Evolutionary conservation across 176 grass and related monocot genomes (phyloP).

Genomic region (Zoysia pacifica): DNA sequence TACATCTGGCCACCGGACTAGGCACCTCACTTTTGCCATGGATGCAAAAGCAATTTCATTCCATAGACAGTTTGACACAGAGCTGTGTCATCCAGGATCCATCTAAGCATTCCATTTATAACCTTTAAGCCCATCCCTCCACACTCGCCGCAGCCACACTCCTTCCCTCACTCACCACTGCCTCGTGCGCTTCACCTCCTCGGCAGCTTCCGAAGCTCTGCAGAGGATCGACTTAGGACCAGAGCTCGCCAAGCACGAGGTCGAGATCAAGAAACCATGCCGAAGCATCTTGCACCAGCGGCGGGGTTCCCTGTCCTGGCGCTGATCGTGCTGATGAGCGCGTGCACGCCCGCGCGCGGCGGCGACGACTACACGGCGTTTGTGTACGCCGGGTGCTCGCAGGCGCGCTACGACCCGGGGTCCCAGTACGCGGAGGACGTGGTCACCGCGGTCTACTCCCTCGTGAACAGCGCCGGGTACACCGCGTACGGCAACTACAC

Average conservation of each 20-base stretch:
- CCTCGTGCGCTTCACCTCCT: background rate
- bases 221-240: background rate
- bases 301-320: background rate
- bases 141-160: constrained; percentile 15
- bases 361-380: constrained; percentile 68
- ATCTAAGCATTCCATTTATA: constrained; percentile 19
- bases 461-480: constrained; percentile 47
- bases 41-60: background rate
- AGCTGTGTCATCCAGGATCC: background rate
- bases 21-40: background rate
- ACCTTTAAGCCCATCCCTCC: constrained; percentile 27
- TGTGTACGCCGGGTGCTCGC: constrained; percentile 90
- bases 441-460: constrained; percentile 52
- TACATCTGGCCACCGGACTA: background rate
- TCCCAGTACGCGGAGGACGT: constrained; percentile 65
- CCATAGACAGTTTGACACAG: background rate
- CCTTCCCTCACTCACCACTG: background rate
- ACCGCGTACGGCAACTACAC: constrained; percentile 59
- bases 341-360: constrained; percentile 18
- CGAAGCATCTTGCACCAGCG: background rate
- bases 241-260: no score
- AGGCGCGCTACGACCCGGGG: constrained; percentile 54
- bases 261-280: constrained; percentile 31
- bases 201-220: background rate
- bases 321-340: constrained; percentile 12